A percentile compares a stretch with the other conserved stretches of the same genome.
Conservation (phyloP, 2,329 filamentous ascomycete genomes). For the Aspergillus transmontanensis region DNA sequence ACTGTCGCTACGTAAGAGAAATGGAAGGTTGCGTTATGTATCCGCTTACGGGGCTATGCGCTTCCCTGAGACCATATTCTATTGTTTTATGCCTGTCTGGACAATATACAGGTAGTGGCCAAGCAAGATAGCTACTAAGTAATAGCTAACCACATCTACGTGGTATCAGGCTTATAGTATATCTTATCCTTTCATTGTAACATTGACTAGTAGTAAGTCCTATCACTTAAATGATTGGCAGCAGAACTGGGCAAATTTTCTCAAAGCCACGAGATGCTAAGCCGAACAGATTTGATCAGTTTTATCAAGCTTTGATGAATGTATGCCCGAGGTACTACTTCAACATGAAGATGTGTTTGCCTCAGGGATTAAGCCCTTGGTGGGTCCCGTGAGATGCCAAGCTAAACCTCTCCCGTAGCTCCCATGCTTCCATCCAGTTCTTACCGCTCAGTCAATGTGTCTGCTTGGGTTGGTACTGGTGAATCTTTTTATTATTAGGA, state of each 20-base stretch:
- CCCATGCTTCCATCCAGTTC: not conserved
- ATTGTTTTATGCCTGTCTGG: not conserved
- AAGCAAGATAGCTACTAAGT: too few relatives aligned
- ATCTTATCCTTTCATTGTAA: not conserved
- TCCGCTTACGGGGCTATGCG: not conserved
- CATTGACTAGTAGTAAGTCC: not conserved
- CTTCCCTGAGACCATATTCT: not conserved
- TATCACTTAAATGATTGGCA: not conserved
- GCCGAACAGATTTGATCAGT: not conserved
- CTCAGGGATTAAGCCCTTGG: not conserved
- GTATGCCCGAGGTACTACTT: not conserved
- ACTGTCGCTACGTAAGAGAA: not conserved
- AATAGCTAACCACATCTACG: not conserved
- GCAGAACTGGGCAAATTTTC: not conserved
- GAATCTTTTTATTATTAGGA: conserved; percentile 7
- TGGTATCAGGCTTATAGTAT: not conserved
- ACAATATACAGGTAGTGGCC: not conserved
- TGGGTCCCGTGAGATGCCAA: conserved; percentile 22
- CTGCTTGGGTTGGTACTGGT: conserved; percentile 8
- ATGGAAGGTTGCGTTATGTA: not conserved
- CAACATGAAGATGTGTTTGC: not conserved
- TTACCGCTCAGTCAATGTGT: not conserved
- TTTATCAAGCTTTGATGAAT: not conserved
- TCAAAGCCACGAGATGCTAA: not conserved
- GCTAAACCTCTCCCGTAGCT: not conserved